Base-by-base conservation (phyloP, 2,329 filamentous ascomycete genomes). In the Metarhizium rileyi region DNA sequence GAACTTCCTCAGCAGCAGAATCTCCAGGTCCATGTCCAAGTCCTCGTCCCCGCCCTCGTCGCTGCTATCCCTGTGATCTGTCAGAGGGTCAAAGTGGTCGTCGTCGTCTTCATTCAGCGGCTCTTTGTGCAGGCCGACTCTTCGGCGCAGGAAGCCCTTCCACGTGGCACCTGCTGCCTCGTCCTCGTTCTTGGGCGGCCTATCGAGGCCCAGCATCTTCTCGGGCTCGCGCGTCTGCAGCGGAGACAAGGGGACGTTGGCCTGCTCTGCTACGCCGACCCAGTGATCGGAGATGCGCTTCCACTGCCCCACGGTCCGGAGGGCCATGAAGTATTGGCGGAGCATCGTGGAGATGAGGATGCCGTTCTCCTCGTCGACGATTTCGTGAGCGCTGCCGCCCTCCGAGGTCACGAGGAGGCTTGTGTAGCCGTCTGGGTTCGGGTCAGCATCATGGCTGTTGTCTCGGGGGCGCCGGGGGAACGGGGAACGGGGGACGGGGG, bases 321-420 rank as follows among this genome's bases (percentile, higher is more conserved):
- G 74, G 6, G 83, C 86, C 77, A 95, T 85, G 67, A 95, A 95
- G 66, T 95, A 95, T 63, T 95, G 90, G 12, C 90, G 81, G 20
- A 96, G 74, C 64, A 96, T 83, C 61, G 86, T 87, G 45, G 86
- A 90, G 58, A 95, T 87, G 50, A 95, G 74, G 16, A 94, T 83
- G 3, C 90, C 90, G 57, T 87, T 90, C 63, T 96, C 90, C 60
- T 95, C 89, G 27, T 81, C 83, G 5, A 95, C 83, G 16, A 95
- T 70, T 61, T 90, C 87, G 57, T 89, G 82, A 1, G 84, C 86
- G 3, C 77, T 69, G 16, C 89, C 89, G 25, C 90, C 90, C 64
- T 88, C 84, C 3, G 83, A 79, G 56, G 85, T 69, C 28, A 88
- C 80, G n/a, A 91, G 76, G 1, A 95, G 74, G 44, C 83, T 83